phyloP scores from a whole-genome alignment of 371 early-diverging fungal genomes.

The Actinomucor elegans region DNA sequence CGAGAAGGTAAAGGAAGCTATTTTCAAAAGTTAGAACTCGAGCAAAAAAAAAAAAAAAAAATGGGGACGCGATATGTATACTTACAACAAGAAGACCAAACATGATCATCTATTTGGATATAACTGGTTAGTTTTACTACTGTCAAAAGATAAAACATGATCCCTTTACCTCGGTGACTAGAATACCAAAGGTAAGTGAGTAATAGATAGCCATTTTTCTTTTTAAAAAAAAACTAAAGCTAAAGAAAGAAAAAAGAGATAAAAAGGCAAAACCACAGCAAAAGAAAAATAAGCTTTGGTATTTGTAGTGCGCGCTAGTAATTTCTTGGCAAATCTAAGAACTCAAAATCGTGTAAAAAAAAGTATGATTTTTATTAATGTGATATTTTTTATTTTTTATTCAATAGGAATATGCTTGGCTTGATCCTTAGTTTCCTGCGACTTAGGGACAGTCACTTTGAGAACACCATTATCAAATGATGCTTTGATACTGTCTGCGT shows the following conservation, averaged over 20 bases:
- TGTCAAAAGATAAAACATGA: neutral
- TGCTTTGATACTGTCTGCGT: constrained; percentile 36
- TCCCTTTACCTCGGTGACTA: constrained; percentile 39
- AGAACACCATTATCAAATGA: constrained; percentile 37
- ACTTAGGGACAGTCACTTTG: constrained; percentile 38
- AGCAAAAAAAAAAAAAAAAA: neutral
- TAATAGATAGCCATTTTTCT: constrained; percentile 44
- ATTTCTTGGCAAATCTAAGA: no score
- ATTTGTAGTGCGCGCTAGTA: no score
- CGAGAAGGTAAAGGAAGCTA: constrained; percentile 56
- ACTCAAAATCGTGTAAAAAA: no score
- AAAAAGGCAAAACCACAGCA: no score
- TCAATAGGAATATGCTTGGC: no score
- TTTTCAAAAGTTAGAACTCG: neutral
- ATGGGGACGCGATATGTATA: neutral
- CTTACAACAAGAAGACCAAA: constrained; percentile 43
- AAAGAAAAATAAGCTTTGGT: no score
- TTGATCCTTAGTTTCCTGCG: no score
- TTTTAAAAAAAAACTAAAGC: neutral
- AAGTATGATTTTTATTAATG: no score
- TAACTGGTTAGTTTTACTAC: neutral
- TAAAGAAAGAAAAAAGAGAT: constrained; percentile 3
- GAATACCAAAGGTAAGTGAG: constrained; percentile 32
- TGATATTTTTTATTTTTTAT: no score
- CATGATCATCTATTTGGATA: constrained; percentile 35